Evolutionary conservation across 306 rosid species (phyloP), one percentile per base, ranked within the genome.

Genomic region (Medicago arabica): DNA sequence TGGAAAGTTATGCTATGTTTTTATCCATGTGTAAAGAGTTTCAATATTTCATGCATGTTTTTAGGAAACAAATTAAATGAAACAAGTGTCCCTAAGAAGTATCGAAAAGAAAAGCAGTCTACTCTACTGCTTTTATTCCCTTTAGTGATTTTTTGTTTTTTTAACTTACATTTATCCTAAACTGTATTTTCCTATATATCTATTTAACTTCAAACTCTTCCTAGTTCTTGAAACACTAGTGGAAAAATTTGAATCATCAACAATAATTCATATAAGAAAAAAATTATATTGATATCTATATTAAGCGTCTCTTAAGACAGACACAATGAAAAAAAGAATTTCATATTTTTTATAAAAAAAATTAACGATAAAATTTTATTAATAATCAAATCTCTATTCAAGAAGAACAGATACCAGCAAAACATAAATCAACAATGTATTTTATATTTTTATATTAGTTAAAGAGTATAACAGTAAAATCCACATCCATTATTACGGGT

Each of bases 1-100:
- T 85, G 88, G 76, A 87, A 84, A 86, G 90, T 72, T 86, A 71
- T 66, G 39, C 64, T 67, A 67, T 69, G 77, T 72, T 78, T 78
- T 69, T 77, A 71, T 77, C 80, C 82, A 77, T 69, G 21, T 18
- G 18, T 31, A 8, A 41, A 31, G 34, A 72, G 62, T 78, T 78
- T 47, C 28, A 58, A 12, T 43, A 68, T 54, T 84, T 75, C 77
- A 61, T 75, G 72, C 41, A 65, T 59, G 67, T 69, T 69, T 70
- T 75, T 66, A 17, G 71, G 69, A 77, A 85, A 69, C 74, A 70
- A 68, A 68, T 23, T 18, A 58, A 28, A 34, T 21, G 41, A 76
- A 74, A 57, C 47, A 34, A 71, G 61, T 67, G 69, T 62, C 57
- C 57, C 75, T 71, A 17, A 34, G 36, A 73, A 71, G 83, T 80